phyloP scores from a whole-genome alignment of 108 stramenopile species.

The Stephanodiscus triporus region DNA sequence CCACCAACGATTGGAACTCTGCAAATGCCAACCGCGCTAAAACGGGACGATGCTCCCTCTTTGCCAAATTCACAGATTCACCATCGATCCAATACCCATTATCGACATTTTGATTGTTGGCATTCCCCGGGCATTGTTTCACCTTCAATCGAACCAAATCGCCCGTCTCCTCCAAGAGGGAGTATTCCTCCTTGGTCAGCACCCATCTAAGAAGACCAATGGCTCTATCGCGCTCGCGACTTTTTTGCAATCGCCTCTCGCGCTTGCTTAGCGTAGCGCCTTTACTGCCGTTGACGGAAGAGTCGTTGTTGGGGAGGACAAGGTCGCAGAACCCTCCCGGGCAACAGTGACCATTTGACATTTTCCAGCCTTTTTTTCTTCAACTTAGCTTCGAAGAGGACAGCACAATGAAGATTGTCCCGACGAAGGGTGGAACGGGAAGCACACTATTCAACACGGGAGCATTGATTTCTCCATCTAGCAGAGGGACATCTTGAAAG shows the following conservation, averaged over 20 bases:
- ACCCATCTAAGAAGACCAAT: constrained; percentile 37
- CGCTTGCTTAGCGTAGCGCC: constrained; percentile 33
- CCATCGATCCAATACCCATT: constrained; percentile 30
- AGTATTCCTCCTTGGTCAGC: constrained; percentile 43
- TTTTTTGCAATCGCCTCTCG: constrained; percentile 37
- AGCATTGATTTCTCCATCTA: no score
- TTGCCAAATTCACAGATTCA: constrained; percentile 28
- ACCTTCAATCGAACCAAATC: constrained; percentile 46
- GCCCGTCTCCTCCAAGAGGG: constrained; percentile 31
- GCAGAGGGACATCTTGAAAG: no score
- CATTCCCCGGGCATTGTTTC: neutral
- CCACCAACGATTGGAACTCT: constrained; percentile 31
- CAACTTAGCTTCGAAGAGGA: no score
- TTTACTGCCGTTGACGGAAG: neutral
- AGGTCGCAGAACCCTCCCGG: constrained; percentile 37
- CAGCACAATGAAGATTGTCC: no score
- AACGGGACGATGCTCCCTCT: constrained; percentile 50
- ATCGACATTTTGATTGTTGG: neutral
- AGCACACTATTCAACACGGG: no score
- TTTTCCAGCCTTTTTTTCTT: no score
- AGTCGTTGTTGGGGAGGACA: constrained; percentile 21
- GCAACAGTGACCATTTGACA: neutral
- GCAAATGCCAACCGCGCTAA: constrained; percentile 49
- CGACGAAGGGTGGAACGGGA: no score
- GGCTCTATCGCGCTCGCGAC: constrained; percentile 40